A percentile compares a stretch with the other conserved stretches of the same genome.
Evolutionary conservation across 2,329 filamentous ascomycete genomes (phyloP).

Genomic region (Blastomyces emzantsi): DNA sequence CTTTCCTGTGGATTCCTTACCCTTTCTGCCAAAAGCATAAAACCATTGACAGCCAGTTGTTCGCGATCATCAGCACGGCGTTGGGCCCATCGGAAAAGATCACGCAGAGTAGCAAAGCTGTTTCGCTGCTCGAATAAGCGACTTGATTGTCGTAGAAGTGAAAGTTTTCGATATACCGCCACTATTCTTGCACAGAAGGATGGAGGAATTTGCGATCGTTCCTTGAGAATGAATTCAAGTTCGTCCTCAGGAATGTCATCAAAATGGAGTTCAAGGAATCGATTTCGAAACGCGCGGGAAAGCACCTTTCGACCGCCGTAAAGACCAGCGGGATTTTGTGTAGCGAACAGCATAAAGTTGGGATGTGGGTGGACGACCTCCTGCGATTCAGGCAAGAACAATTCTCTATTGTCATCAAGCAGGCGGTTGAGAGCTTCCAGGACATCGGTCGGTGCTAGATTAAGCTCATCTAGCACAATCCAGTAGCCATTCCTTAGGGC

Average conservation of each 20-base stretch:
- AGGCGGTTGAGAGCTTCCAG: constrained; percentile 92
- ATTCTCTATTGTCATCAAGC: constrained; percentile 89
- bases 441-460: constrained; percentile 93
- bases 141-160: constrained; percentile 77
- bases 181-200: constrained; percentile 90
- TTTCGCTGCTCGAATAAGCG: constrained; percentile 94
- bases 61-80: constrained; percentile 76
- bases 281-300: constrained; percentile 89
- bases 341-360: constrained; percentile 97
- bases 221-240: constrained; percentile 80
- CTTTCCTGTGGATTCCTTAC: constrained; percentile 88
- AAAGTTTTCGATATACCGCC: constrained; percentile 85
- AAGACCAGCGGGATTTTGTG: constrained; percentile 89
- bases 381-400: constrained; percentile 93
- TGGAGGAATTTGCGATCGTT: constrained; percentile 78
- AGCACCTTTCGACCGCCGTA: constrained; percentile 93
- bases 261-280: constrained; percentile 94
- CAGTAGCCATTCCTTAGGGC: constrained; percentile 89
- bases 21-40: constrained; percentile 90
- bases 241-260: constrained; percentile 97
- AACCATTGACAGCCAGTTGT: constrained; percentile 83
- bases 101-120: constrained; percentile 90
- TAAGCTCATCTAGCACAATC: constrained; percentile 97
- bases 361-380: constrained; percentile 85
- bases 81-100: constrained; percentile 91